A percentile compares a stretch with the other conserved stretches of the same genome.
Evolutionary conservation across 2,329 filamentous ascomycete species (phyloP).

Genomic region (Biscogniauxia sp.): DNA sequence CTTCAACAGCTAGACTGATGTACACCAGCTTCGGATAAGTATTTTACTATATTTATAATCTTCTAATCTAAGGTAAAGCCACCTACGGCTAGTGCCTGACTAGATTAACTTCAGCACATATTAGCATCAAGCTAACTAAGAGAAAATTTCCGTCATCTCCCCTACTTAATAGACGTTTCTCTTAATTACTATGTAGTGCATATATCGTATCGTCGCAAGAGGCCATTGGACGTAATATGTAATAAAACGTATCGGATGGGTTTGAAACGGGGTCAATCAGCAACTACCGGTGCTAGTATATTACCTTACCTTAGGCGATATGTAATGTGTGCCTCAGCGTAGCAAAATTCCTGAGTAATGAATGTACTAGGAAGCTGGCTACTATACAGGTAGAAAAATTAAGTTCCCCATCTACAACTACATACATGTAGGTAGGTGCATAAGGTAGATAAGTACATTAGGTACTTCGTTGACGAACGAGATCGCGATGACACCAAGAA

Average conservation of each 20-base stretch:
- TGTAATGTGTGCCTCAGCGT: not conserved
- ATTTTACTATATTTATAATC: not conserved
- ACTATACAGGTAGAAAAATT: no score
- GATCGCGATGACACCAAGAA: slow-evolving; percentile 11
- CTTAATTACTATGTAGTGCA: not conserved
- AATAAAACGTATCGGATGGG: not conserved
- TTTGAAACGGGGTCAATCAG: not conserved
- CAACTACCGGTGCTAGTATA: not conserved
- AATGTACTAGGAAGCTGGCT: not conserved
- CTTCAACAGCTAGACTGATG: no score
- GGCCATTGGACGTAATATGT: not conserved
- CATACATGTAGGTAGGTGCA: no score
- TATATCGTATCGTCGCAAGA: not conserved
- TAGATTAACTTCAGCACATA: not conserved
- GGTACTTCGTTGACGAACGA: not conserved
- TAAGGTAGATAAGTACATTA: not conserved
- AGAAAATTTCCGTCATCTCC: not conserved
- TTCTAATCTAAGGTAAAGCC: not conserved
- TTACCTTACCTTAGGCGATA: not conserved
- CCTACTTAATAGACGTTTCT: not conserved
- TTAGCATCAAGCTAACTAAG: not conserved
- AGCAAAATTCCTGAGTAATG: not conserved
- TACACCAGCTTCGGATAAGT: no score
- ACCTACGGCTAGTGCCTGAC: not conserved
- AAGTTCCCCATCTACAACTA: no score